Evolutionary conservation across 805 yeast genomes (phyloP), one percentile per base, ranked within the genome.

Genomic region (Schizosaccharomyces octosporus): DNA sequence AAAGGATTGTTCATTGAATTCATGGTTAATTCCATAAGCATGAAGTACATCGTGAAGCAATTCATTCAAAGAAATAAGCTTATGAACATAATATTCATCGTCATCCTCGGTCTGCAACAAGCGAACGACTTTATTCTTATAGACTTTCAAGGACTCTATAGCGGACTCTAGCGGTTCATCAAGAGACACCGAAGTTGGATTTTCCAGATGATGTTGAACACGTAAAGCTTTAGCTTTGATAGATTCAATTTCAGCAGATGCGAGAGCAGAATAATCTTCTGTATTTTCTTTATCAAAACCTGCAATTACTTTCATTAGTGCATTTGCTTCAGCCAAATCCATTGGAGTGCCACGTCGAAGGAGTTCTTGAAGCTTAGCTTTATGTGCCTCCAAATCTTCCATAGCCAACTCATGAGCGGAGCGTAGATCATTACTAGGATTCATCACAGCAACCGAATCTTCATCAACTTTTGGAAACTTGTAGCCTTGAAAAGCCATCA

Each of bases 261-360:
- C 84, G 66, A 85, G 81, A 62, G 85, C 86, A 68, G 81, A 82
- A 65, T 87, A 85, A 67, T 83, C 85, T 62, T 81, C 80, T 64
- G 78, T 74, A 64, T 82, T 80, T 70, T 88, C 95, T 67, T 85
- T 87, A 71, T 85, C 85, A 75, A 87, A 93, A 5, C 99, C 99
- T 4, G 97, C 95, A 96, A 93, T 88, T 66, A 93, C 81, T 71
- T 90, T 88, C 98, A 93, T 93, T 71, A 93, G 78, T 66, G 85
- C 87, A 72, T 93, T 93, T 55, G 99, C 99, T 72, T 93, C 98
- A 67, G 84, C 86, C 69, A 93, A 79, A 73, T 93, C 99, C 65
- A 83, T 85, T 5, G 98, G 97, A 71, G 86, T 84, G 54, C 97
- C 98, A 67, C 97, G 79, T 73, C 97, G 82, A 64, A 93, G 85